A percentile compares a stretch with the other conserved stretches of the same genome.
phyloP scores from a whole-genome alignment of 192 early-diverging fungal species.

The Allomyces arbusculus region DNA sequence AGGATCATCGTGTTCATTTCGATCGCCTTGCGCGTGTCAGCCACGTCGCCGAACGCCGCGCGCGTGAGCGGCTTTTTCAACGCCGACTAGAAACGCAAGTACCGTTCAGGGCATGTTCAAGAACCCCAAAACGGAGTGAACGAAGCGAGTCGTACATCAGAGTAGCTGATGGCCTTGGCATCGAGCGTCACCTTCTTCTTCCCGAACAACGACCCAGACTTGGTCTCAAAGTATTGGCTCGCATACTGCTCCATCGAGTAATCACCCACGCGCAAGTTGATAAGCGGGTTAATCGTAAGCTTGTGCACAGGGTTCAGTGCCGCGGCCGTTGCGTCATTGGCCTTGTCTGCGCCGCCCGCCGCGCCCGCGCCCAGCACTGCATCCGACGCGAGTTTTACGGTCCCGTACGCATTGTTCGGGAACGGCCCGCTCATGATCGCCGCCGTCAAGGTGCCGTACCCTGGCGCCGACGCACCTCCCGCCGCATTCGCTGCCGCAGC shows the following conservation, averaged over 20 bases:
- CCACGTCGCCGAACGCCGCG: neutral
- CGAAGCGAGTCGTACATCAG: neutral
- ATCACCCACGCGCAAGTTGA: neutral
- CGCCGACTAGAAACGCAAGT: neutral
- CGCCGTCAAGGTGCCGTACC: neutral
- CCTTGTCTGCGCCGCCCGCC: neutral
- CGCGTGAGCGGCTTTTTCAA: neutral
- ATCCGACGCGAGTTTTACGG: too few relatives aligned
- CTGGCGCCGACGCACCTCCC: neutral
- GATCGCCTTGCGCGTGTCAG: neutral
- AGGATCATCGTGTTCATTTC: neutral
- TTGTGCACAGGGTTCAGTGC: too few relatives aligned
- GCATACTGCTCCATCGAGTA: neutral
- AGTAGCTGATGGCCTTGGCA: neutral
- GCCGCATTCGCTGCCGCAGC: too few relatives aligned
- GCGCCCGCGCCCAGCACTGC: neutral
- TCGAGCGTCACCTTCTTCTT: neutral
- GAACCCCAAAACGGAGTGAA: too few relatives aligned
- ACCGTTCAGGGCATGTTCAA: too few relatives aligned
- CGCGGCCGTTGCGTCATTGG: neutral
- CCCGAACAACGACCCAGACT: neutral
- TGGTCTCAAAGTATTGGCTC: neutral
- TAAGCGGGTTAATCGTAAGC: neutral
- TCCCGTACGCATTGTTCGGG: neutral
- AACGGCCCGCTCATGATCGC: neutral